Conservation (phyloP, 495 filamentous ascomycete species). For the Xeromyces bisporus region DNA sequence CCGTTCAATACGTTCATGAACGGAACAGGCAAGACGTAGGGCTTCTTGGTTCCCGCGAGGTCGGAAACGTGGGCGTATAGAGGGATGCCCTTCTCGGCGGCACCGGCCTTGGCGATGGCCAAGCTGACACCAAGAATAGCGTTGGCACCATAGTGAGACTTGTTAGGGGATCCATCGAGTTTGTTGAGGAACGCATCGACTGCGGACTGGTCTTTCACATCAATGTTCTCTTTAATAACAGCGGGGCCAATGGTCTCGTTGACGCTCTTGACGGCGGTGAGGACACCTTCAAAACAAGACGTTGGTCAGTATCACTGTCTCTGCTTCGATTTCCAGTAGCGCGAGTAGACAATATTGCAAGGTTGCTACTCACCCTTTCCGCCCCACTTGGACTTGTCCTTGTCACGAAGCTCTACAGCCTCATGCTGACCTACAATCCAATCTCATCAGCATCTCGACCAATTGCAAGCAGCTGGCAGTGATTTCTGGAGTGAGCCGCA, state of each 20-base stretch:
- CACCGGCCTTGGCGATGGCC: slow-evolving; percentile 94
- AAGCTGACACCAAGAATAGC: slow-evolving; percentile 94
- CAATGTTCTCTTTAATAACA: slow-evolving; percentile 79
- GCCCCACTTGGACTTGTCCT: slow-evolving; percentile 90
- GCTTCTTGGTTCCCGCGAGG: slow-evolving; percentile 98
- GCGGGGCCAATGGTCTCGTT: slow-evolving; percentile 85
- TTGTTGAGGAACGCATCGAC: slow-evolving; percentile 90
- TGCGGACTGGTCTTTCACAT: slow-evolving; percentile 91
- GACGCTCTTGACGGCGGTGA: slow-evolving; percentile 90
- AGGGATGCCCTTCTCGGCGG: slow-evolving; percentile 94
- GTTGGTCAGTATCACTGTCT: slow-evolving; percentile 5
- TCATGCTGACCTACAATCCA: slow-evolving; percentile 68
- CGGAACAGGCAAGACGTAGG: slow-evolving; percentile 94
- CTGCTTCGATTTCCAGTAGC: neutral
- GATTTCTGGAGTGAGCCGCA: slow-evolving; percentile 15
- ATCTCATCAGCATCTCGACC: slow-evolving; percentile 5
- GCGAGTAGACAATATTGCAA: neutral
- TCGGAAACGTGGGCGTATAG: slow-evolving; percentile 98
- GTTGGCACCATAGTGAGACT: slow-evolving; percentile 95
- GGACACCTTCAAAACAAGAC: slow-evolving; percentile 40
- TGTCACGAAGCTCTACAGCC: slow-evolving; percentile 95
- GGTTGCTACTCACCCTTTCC: slow-evolving; percentile 55
- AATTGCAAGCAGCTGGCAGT: neutral
- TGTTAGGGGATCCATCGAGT: slow-evolving; percentile 93
- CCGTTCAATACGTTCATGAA: slow-evolving; percentile 99